phyloP scores from a whole-genome alignment of 306 rosid species.

The Malus sieversii region DNA sequence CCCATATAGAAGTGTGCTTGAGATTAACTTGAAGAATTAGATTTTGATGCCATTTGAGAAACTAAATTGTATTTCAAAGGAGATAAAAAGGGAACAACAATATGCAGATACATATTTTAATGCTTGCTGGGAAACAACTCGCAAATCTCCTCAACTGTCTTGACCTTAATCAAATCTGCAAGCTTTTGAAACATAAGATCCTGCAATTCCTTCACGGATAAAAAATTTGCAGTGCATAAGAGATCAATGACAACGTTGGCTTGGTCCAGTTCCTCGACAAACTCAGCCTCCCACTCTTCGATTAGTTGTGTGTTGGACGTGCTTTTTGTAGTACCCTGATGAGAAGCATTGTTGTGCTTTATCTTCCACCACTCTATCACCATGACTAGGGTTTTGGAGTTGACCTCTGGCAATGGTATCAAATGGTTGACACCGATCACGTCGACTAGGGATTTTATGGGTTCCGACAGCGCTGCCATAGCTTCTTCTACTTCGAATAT shows the following conservation, averaged over 20 bases:
- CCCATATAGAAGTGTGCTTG: not conserved
- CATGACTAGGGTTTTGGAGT: constrained; percentile 1
- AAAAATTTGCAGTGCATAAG: constrained; percentile 1
- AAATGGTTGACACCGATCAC: not conserved
- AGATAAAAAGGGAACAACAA: too few relatives aligned
- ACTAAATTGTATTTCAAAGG: not conserved
- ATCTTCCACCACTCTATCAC: constrained; percentile 5
- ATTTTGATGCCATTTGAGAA: not conserved
- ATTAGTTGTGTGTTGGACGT: not conserved
- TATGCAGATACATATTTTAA: too few relatives aligned
- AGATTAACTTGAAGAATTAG: not conserved
- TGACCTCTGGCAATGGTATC: not conserved
- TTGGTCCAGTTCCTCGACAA: not conserved
- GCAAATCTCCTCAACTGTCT: constrained; percentile 12
- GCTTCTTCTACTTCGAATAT: not conserved
- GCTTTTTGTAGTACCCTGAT: not conserved
- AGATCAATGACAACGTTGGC: not conserved
- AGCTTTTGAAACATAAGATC: not conserved
- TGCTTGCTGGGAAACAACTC: not conserved
- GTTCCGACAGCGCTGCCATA: not conserved
- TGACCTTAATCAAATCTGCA: not conserved
- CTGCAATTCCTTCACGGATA: not conserved
- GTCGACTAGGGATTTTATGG: not conserved
- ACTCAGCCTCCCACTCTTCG: not conserved
- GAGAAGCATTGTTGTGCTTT: not conserved